A percentile compares a stretch with the other conserved stretches of the same genome.
These are phyloP conservation scores for Combretum micranthum DNA, from an alignment of 345 rosid species.

Conservation along the genomic window DNA sequence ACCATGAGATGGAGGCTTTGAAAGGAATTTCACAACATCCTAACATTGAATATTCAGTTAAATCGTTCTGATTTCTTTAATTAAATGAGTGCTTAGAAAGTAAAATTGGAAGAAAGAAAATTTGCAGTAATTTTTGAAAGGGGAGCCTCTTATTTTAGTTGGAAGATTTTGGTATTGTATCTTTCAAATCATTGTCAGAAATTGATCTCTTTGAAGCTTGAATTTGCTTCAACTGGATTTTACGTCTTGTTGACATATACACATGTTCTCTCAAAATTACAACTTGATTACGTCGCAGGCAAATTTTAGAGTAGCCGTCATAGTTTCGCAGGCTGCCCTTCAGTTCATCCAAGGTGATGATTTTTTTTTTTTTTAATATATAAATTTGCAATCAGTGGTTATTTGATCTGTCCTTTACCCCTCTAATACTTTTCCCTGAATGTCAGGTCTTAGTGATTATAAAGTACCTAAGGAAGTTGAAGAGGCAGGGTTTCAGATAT, in stretches of 20 bases:
- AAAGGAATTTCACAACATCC: too few species aligned
- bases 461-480: slow-evolving; percentile 64
- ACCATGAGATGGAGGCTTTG: too few species aligned
- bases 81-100: too few species aligned
- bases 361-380: neutral
- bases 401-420: neutral
- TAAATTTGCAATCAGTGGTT: neutral
- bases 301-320: slow-evolving; percentile 73
- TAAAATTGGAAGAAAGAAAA: too few species aligned
- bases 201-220: too few species aligned
- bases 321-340: slow-evolving; percentile 95
- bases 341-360: slow-evolving; percentile 71
- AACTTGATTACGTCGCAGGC: slow-evolving; percentile 35
- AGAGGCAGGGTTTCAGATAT: slow-evolving; percentile 73
- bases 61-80: too few species aligned
- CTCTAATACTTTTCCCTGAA: slow-evolving; percentile 13
- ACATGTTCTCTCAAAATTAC: slow-evolving; percentile 6
- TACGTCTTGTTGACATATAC: neutral
- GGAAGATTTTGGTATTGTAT: too few species aligned
- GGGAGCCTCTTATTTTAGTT: too few species aligned
- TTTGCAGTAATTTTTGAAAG: too few species aligned
- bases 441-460: slow-evolving; percentile 73
- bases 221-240: neutral
- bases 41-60: too few species aligned
- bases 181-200: too few species aligned